Evolutionary conservation across 768 basidiomycete species (phyloP).

Genomic region (Amanita exitialis): DNA sequence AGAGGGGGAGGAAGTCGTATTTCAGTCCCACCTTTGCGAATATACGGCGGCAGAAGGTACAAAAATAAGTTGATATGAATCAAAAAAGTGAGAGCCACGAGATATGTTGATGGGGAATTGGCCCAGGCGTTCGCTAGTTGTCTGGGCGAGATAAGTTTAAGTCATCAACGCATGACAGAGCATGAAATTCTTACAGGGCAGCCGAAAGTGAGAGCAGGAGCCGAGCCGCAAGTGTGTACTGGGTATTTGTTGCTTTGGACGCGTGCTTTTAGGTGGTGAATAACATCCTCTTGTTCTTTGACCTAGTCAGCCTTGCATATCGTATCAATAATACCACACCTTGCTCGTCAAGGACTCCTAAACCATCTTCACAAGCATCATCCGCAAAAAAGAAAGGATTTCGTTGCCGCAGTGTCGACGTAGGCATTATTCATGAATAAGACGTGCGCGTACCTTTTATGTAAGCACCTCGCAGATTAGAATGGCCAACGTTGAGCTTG

Average conservation of each 20-base stretch:
- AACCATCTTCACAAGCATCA: constrained; percentile 14
- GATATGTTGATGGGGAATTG: constrained; percentile 12
- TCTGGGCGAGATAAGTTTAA: constrained; percentile 8
- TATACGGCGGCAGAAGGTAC: constrained; percentile 1
- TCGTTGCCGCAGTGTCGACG: constrained; percentile 33
- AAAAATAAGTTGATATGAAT: constrained; percentile 4
- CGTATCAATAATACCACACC: constrained; percentile 18
- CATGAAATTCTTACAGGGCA: constrained; percentile 27
- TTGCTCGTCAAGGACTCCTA: constrained; percentile 40
- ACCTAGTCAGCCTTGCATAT: neutral
- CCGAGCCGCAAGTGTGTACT: constrained; percentile 29
- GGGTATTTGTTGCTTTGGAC: constrained; percentile 32
- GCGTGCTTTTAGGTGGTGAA: constrained; percentile 35
- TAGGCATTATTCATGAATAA: constrained; percentile 7
- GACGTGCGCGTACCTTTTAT: neutral
- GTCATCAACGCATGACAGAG: neutral
- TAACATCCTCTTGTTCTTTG: constrained; percentile 52
- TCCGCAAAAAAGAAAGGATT: constrained; percentile 31
- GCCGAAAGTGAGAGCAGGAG: constrained; percentile 33
- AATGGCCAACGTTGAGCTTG: constrained; percentile 24
- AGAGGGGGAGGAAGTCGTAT: constrained; percentile 17
- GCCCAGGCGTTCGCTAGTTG: constrained; percentile 23
- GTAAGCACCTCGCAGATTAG: neutral
- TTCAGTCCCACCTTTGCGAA: neutral
- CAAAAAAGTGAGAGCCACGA: neutral